Evolutionary conservation across 768 basidiomycete genomes (phyloP), one percentile per base, ranked within the genome.

Genomic region (Collybiopsis luxurians): DNA sequence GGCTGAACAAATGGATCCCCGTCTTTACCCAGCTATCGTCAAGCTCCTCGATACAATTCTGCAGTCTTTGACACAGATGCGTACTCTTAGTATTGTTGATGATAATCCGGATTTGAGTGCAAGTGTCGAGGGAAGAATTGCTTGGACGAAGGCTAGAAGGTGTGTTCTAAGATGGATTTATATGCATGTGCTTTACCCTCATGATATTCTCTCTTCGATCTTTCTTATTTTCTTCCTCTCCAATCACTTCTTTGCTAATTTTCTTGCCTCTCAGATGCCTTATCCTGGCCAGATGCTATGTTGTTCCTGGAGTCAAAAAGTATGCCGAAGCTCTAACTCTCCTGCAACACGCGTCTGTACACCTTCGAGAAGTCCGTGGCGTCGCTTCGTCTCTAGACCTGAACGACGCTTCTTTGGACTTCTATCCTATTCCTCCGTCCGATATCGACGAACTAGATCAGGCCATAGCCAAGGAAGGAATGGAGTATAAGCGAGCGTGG

Each of bases 21-120:
- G 90, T 50, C 73, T 89, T n/a, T 91, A 84, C 65, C 92, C 93
- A 5, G 93, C 90, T 0, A 77, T 96, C 7, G 88, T 97, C 68
- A 96, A 96, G 70, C 74, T 92, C 10, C 82, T 92, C 42, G 95
- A 97, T 69, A 87, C 90, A 2, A 80, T 92, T 28, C 70, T 96
- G 19, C 93, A 96, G 72, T 89, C 87, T 64, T 73, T 97, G 44
- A 83, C 84, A 53, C 91, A 93, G 69, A 90, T 96, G 84, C 78
- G 90, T 26, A 82, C 82, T 5, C 75, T 97, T 56, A 90, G 85
- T 52, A 82, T 94, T 38, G 90, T 96, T 13, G 92, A 96, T 64
- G 92, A 94, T 68, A 91, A 85, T 63, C 87, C 92, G 0, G 91
- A 94, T 60, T 79, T 97, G 4, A 82, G 87, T 0, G 77, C 87